phyloP scores from a whole-genome alignment of 2,329 filamentous ascomycete genomes.

The Helicocarpus griseus region DNA sequence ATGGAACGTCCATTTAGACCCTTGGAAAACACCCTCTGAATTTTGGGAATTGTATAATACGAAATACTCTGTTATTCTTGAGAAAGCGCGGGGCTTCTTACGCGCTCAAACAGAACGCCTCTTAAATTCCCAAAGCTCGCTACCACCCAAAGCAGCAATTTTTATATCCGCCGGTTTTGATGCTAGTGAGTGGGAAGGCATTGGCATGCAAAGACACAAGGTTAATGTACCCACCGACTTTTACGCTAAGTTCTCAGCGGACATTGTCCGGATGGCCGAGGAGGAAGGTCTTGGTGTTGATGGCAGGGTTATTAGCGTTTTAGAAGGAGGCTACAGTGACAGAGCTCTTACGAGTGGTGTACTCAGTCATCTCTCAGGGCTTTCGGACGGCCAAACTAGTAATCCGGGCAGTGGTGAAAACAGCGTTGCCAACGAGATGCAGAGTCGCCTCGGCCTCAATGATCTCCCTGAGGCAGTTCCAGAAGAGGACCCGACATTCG shows the following conservation, averaged over 20 bases:
- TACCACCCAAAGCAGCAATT: conserved; percentile 69
- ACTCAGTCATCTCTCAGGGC: conserved; percentile 77
- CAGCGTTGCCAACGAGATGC: conserved; percentile 52
- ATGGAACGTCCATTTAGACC: conserved; percentile 90
- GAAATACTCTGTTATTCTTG: conserved; percentile 65
- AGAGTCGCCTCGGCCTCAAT: conserved; percentile 27
- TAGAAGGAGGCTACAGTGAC: conserved; percentile 95
- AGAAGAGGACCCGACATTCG: conserved; percentile 38
- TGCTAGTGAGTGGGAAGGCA: conserved; percentile 86
- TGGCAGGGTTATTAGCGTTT: conserved; percentile 79
- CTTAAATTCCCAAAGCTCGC: conserved; percentile 42
- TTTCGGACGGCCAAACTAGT: conserved; percentile 45
- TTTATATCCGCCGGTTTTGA: conserved; percentile 96
- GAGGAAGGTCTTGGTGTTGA: conserved; percentile 70
- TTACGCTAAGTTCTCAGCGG: conserved; percentile 80
- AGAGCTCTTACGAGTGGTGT: conserved; percentile 80
- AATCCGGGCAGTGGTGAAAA: conserved; percentile 19
- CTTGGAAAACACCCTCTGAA: conserved; percentile 71
- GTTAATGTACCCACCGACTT: conserved; percentile 96
- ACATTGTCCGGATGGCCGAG: conserved; percentile 71
- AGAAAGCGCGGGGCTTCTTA: conserved; percentile 74
- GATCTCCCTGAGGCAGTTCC: conserved; percentile 14
- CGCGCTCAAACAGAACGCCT: conserved; percentile 60
- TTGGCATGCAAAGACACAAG: conserved; percentile 89
- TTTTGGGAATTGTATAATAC: conserved; percentile 85